Evolutionary conservation across 192 early-diverging fungal genomes (phyloP).

Genomic region (Coemansia sp.): DNA sequence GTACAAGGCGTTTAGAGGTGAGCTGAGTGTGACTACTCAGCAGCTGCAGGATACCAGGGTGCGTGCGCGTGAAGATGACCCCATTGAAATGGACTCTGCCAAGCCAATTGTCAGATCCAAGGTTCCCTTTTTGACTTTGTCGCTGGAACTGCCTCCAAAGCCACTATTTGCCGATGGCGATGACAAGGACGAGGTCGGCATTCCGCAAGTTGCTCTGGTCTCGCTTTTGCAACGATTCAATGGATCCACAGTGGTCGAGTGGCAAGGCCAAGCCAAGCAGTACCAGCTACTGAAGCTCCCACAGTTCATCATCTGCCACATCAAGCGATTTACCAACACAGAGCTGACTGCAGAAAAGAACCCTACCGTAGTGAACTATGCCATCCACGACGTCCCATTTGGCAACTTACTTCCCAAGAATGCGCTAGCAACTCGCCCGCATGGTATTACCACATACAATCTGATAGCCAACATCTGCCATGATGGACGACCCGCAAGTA

Average conservation of each 20-base stretch:
- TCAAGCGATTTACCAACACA: constrained; percentile 87
- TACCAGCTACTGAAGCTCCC: constrained; percentile 78
- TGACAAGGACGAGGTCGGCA: constrained; percentile 71
- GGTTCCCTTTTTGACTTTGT: constrained; percentile 80
- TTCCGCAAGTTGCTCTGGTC: constrained; percentile 87
- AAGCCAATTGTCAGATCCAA: constrained; percentile 24
- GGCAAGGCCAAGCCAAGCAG: constrained; percentile 60
- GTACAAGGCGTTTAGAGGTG: constrained; percentile 82
- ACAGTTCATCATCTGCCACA: constrained; percentile 83
- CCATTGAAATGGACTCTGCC: constrained; percentile 12
- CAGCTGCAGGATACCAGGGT: constrained; percentile 44
- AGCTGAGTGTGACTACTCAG: constrained; percentile 73
- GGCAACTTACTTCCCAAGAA: constrained; percentile 61
- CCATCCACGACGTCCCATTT: constrained; percentile 84
- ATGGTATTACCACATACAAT: constrained; percentile 61
- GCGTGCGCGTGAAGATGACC: constrained; percentile 27
- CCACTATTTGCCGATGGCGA: constrained; percentile 87
- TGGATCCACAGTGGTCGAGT: constrained; percentile 59
- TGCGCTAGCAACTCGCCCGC: constrained; percentile 30
- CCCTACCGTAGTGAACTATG: constrained; percentile 94
- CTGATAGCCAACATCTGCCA: constrained; percentile 91
- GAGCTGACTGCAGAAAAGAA: constrained; percentile 87
- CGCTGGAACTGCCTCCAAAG: constrained; percentile 85
- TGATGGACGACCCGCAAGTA: constrained; percentile 64
- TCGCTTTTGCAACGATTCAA: constrained; percentile 84